Evolutionary conservation across 345 rosid genomes (phyloP), one percentile per base, ranked within the genome.

Genomic region (Balakata baccata): DNA sequence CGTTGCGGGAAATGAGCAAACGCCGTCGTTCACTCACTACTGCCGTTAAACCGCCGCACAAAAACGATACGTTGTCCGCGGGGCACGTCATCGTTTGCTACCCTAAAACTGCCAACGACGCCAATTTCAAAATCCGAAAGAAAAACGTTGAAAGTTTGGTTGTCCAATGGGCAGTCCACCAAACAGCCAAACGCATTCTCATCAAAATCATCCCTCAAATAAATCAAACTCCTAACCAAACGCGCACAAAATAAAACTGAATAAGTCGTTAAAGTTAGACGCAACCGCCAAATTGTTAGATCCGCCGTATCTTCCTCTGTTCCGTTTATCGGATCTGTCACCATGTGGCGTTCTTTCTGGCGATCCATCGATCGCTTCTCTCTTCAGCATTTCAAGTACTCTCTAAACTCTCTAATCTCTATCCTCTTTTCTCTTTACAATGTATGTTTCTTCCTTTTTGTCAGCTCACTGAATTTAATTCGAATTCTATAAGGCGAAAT

Each of bases 321-420:
- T 70, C 61, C 4, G 68, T 22, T 43, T 57, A 37, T 29, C 20
- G 71, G 68, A 68, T 45, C 77, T 37, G 43, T 57, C 46, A 56
- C 75, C 47, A 79, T 84, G 87, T 84, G 91, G 90, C 83, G 85
- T 54, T 83, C 84, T 34, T 71, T 87, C 51, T 82, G 91, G 87
- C 87, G 87, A 73, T 86, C 93, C 78, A 66, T 82, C 70, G 86
- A 87, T 82, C 88, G 93, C 77, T 89, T 87, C 81, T 87, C 93
- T 65, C 83, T 85, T 38, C 91, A 81, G 63, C 79, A 87, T 76
- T 86, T 89, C 85, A 86, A 75, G 93, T 86, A 78, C 78, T 70
- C 43, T 59, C 46, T 54, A n/a, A 43, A 78, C 78, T 70, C 43
- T 59, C 46, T 54, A n/a, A 43, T 11, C 37, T 64, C 45, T 56